Evolutionary conservation across 1,139 yeast genomes (phyloP), one percentile per base, ranked within the genome.

Genomic region (Pichia sp.): DNA sequence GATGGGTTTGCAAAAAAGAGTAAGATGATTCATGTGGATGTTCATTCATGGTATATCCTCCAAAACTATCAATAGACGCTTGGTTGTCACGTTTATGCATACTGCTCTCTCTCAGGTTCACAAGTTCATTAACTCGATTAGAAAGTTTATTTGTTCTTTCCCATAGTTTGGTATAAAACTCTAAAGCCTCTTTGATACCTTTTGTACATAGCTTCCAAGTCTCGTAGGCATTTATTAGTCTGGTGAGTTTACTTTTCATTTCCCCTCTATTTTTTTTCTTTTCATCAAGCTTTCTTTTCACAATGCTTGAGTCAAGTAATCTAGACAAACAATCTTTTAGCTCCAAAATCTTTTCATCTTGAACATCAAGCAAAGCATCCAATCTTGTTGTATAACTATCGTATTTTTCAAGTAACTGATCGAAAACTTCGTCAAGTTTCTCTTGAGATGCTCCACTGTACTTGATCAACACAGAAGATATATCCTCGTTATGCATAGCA

Each of bases 401-500:
- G 58, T 86, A 91, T 60, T 91, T 91, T 40, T 72, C 75, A 49
- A 91, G 64, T 58, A 88, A 96, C 42, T 75, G 72, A 14, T 79
- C 74, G 58, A 89, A 89, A 42, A 81, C 71, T 34, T 70, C 67
- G 18, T 77, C 77, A 3, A 72, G 56, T 44, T 71, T 71, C n/a
- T 48, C 47, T 12, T 72, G 67, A 40, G 75, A 74, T 50, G 79
- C 77, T 58, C 84, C 83, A 50, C 40, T 40, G 12, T 45, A 40
- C n/a, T 83, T 64, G 4, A 91, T 74, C 30, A 91, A 68, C 21
- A 82, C 69, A 43, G 84, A 80, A 0, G 95, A 82, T 39, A 89
- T 86, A 57, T 91, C 96, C 60, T 91, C 98, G 18, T 73, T 69
- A 53, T 82, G 94, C 32, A 85, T 79, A 41, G 74, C 74, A 7